Evolutionary conservation across 257 asterid species (phyloP).

Genomic region (Rhazya stricta): DNA sequence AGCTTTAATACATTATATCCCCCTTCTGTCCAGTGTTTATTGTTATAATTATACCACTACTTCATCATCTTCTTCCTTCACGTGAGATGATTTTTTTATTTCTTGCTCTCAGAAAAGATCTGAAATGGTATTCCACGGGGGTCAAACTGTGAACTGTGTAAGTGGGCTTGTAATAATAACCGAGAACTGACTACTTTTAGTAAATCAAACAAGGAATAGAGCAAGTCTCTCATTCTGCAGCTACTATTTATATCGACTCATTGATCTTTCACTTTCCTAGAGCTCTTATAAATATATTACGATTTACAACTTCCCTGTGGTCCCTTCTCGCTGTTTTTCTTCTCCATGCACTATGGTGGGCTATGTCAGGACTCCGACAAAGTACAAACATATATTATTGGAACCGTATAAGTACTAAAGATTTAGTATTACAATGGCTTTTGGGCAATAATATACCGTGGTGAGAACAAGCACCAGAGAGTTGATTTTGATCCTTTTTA

Average conservation of each 20-base stretch:
- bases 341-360: background rate
- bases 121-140: background rate
- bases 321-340: background rate
- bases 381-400: background rate
- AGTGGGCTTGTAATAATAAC: conserved; percentile 11
- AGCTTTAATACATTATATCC: conserved; percentile 10
- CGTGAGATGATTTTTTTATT: conserved; percentile 14
- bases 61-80: conserved; percentile 14
- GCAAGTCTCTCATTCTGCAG: background rate
- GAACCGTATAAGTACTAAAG: no score
- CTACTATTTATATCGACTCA: background rate
- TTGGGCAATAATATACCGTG: no score
- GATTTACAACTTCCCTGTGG: background rate
- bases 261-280: conserved; percentile 6
- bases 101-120: background rate
- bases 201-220: background rate
- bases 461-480: no score
- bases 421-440: no score
- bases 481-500: no score
- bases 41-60: background rate
- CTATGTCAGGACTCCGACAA: background rate
- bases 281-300: background rate
- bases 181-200: background rate
- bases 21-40: background rate
- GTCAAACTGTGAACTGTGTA: background rate